Percentiles rank a stretch among this genome's conserved stretches.
Evolutionary conservation across 805 yeast genomes (phyloP).

Genomic region (Ogataea polymorpha): DNA sequence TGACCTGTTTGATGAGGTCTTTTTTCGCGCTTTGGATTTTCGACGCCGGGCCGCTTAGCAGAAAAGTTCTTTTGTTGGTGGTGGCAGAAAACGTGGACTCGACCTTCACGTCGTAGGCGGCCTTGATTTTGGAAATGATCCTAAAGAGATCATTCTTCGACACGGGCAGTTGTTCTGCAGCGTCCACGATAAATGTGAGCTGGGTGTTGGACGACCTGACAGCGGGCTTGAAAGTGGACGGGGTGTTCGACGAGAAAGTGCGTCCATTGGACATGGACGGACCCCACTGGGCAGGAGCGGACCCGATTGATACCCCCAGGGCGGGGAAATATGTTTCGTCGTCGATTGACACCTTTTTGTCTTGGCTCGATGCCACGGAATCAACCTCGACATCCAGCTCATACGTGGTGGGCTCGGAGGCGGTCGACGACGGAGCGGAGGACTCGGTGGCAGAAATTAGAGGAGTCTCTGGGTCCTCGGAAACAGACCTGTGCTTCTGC

Average conservation of each 20-base stretch:
- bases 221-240: slow-evolving; percentile 35
- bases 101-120: slow-evolving; percentile 59
- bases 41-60: slow-evolving; percentile 71
- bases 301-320: slow-evolving; percentile 48
- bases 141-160: slow-evolving; percentile 65
- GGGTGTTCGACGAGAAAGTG: slow-evolving; percentile 2
- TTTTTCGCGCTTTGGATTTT: slow-evolving; percentile 69
- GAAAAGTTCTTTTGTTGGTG: slow-evolving; percentile 75
- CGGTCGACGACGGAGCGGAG: slow-evolving; percentile 16
- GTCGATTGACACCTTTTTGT: slow-evolving; percentile 38
- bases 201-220: slow-evolving; percentile 62
- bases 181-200: slow-evolving; percentile 74
- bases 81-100: slow-evolving; percentile 80
- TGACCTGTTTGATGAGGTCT: slow-evolving; percentile 69
- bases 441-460: slow-evolving; percentile 17
- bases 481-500: slow-evolving; percentile 31
- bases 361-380: slow-evolving; percentile 10
- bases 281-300: slow-evolving; percentile 41
- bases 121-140: slow-evolving; percentile 60
- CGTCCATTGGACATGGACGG: slow-evolving; percentile 30
- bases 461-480: slow-evolving; percentile 16
- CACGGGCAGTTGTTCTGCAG: slow-evolving; percentile 63
- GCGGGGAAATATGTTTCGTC: slow-evolving; percentile 62
- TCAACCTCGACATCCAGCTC: slow-evolving; percentile 14
- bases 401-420: slow-evolving; percentile 17